These are phyloP conservation scores for Rhodosporidiobolus odoratus DNA, from an alignment of 768 basidiomycete species.

Conservation along the genomic window DNA sequence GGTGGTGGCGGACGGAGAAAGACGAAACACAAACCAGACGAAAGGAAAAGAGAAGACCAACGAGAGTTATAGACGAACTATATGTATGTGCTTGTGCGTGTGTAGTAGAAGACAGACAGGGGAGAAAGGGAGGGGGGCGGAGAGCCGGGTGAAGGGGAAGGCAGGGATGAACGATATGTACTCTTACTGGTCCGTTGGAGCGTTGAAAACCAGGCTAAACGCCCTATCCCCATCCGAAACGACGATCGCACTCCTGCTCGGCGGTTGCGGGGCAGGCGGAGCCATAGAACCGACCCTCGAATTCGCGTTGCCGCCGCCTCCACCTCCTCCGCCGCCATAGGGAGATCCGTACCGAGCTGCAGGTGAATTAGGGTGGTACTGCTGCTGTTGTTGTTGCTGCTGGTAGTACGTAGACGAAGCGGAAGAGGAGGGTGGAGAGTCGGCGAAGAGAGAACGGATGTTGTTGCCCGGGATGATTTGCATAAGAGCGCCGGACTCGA, in stretches of 20 bases:
- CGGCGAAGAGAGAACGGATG: conserved; percentile 83
- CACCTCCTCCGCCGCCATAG: conserved; percentile 16
- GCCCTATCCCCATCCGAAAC: conserved; percentile 34
- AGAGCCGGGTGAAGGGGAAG: background rate
- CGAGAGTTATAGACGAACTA: too few species aligned
- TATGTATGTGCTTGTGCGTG: too few species aligned
- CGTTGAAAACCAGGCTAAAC: conserved; percentile 18
- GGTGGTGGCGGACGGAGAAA: too few species aligned
- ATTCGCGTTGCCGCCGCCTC: too few species aligned
- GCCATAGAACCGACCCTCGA: background rate
- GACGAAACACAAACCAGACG: background rate
- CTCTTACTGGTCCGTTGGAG: conserved; percentile 1
- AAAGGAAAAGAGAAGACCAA: background rate
- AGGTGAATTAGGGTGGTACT: background rate
- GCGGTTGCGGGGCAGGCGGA: conserved; percentile 1
- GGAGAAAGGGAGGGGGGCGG: background rate
- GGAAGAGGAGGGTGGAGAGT: conserved; percentile 80
- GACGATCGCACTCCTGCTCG: conserved; percentile 27
- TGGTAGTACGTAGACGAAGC: conserved; percentile 51
- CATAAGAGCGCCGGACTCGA: conserved; percentile 81
- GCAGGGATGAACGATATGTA: too few species aligned
- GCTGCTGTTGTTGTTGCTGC: background rate
- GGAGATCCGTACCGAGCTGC: conserved; percentile 19
- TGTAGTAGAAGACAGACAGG: background rate
- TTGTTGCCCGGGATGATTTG: conserved; percentile 68